Evolutionary conservation across 345 rosid genomes (phyloP).

Genomic region (Euphorbia pulcherrima): DNA sequence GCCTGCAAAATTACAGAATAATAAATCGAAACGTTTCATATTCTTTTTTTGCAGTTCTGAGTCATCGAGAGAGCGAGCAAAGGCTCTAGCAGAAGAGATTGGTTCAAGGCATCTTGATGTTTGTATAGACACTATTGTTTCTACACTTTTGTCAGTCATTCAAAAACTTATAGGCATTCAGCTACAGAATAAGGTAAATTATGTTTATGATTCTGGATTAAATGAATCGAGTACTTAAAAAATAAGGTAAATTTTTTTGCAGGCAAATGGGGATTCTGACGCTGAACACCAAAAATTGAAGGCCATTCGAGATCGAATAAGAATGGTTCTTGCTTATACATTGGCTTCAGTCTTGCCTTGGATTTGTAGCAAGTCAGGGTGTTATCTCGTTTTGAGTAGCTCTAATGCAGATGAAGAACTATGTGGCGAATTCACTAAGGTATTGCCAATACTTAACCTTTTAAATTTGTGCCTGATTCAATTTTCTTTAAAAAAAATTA

Average conservation of each 20-base stretch:
- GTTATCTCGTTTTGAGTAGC: constrained; percentile 92
- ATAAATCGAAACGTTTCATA: too few relatives aligned
- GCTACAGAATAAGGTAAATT: constrained; percentile 85
- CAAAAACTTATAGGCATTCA: constrained; percentile 79
- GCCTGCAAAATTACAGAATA: too few relatives aligned
- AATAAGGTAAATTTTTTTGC: too few relatives aligned
- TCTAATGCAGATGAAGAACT: constrained; percentile 92
- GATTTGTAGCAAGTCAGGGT: constrained; percentile 85
- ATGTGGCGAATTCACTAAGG: constrained; percentile 95
- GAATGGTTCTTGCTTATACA: constrained; percentile 93
- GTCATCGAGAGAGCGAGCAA: constrained; percentile 65
- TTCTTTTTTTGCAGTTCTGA: constrained; percentile 52
- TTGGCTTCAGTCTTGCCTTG: constrained; percentile 93
- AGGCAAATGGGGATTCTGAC: constrained; percentile 94
- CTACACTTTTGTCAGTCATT: constrained; percentile 70
- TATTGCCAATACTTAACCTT: constrained; percentile 19
- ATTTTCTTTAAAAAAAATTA: too few relatives aligned
- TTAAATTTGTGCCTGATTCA: too few relatives aligned
- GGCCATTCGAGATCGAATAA: constrained; percentile 92
- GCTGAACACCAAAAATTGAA: constrained; percentile 81
- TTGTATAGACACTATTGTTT: constrained; percentile 70
- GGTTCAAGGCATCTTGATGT: constrained; percentile 96
- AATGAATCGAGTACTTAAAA: too few relatives aligned
- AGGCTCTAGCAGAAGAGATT: constrained; percentile 75
- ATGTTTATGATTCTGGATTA: too few relatives aligned